These are phyloP conservation scores for Sugiyamaella grinbergsii DNA, from an alignment of 1,139 yeast genomes.

Conservation along the genomic window DNA sequence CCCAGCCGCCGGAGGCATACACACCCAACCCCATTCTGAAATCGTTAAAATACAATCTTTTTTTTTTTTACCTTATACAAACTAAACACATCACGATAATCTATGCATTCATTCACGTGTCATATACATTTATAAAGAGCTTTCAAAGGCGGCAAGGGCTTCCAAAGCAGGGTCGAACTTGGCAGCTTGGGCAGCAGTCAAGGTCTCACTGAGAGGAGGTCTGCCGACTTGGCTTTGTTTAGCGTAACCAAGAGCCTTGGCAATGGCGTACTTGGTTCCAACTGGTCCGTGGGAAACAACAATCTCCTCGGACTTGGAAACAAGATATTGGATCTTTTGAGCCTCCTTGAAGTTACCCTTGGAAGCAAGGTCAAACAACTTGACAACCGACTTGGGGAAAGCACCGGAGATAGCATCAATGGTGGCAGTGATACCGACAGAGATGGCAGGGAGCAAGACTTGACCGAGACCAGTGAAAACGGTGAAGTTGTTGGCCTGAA, in stretches of 20 bases:
- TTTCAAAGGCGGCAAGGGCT: slow-evolving; percentile 31
- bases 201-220: slow-evolving; percentile 32
- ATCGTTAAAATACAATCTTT: too few relatives aligned
- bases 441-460: slow-evolving; percentile 48
- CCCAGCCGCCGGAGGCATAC: slow-evolving; percentile 15
- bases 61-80: background rate
- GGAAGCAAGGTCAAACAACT: slow-evolving; percentile 39
- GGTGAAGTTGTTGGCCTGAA: slow-evolving; percentile 45
- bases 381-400: slow-evolving; percentile 50
- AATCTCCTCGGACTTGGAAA: slow-evolving; percentile 49
- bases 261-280: slow-evolving; percentile 50
- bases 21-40: too few relatives aligned
- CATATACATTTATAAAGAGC: slow-evolving; percentile 28
- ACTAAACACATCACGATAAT: slow-evolving; percentile 3
- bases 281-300: slow-evolving; percentile 49
- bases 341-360: slow-evolving; percentile 47
- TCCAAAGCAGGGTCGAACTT: slow-evolving; percentile 28
- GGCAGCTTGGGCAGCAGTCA: slow-evolving; percentile 27
- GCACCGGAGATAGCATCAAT: slow-evolving; percentile 55
- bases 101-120: background rate
- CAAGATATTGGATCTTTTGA: slow-evolving; percentile 45
- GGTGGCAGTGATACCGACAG: slow-evolving; percentile 51
- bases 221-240: slow-evolving; percentile 29
- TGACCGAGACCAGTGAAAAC: slow-evolving; percentile 56
- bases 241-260: slow-evolving; percentile 46